Percentiles rank a stretch among this genome's conserved stretches.
Evolutionary conservation across 1,284 basidiomycete genomes (phyloP).

Genomic region (Heterobasidion occidentale): DNA sequence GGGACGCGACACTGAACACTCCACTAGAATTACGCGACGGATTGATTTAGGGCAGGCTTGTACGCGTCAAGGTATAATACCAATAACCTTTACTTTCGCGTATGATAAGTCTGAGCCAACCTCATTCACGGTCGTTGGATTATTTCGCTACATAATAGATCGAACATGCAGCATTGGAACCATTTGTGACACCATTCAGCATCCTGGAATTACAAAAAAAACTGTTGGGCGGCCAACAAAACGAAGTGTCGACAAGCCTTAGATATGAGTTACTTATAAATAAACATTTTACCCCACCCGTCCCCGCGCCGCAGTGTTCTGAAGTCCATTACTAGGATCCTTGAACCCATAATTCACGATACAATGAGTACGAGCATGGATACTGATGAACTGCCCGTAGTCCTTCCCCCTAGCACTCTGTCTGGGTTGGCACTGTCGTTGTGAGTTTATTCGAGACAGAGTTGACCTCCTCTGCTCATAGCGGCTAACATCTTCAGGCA

Average conservation of each 20-base stretch:
- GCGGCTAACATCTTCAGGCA: slow-evolving; percentile 46
- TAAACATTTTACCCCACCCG: too few relatives aligned
- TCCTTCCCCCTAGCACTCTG: slow-evolving; percentile 57
- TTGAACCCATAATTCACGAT: slow-evolving; percentile 9
- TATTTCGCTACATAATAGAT: too few relatives aligned
- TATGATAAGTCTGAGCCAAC: too few relatives aligned
- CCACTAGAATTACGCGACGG: background rate
- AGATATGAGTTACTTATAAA: too few relatives aligned
- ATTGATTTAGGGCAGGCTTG: slow-evolving; percentile 5
- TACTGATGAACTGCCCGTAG: slow-evolving; percentile 65
- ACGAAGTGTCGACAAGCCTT: too few relatives aligned
- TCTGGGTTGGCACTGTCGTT: slow-evolving; percentile 67
- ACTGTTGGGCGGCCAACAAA: too few relatives aligned
- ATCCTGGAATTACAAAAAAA: too few relatives aligned
- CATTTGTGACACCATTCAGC: too few relatives aligned
- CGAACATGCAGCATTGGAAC: too few relatives aligned
- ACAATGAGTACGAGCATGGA: slow-evolving; percentile 73
- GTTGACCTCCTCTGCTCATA: background rate
- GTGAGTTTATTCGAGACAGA: slow-evolving; percentile 31
- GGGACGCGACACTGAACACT: background rate
- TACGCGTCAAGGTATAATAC: slow-evolving; percentile 2
- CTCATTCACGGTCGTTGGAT: too few relatives aligned
- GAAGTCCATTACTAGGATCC: background rate
- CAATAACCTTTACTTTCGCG: background rate
- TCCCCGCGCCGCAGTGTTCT: too few relatives aligned